These are phyloP conservation scores for Tubosaeta brunneosetosa DNA, from an alignment of 768 basidiomycete species.

Conservation along the genomic window DNA sequence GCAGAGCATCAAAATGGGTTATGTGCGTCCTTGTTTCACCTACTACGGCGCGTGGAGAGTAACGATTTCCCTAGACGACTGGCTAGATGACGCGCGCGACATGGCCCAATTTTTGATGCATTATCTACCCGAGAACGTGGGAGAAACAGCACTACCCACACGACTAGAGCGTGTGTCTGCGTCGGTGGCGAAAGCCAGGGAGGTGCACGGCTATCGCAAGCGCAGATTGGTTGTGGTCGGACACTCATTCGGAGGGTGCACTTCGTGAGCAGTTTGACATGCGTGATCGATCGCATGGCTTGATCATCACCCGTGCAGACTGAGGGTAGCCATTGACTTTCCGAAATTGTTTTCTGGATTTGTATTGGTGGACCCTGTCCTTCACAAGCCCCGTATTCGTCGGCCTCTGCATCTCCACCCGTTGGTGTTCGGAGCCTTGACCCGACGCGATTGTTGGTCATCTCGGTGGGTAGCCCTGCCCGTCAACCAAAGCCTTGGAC, in stretches of 20 bases:
- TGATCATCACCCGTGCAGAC: constrained; percentile 33
- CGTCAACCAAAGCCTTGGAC: neutral
- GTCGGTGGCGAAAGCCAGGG: constrained; percentile 39
- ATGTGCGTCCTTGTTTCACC: constrained; percentile 40
- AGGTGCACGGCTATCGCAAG: constrained; percentile 41
- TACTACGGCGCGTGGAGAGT: neutral
- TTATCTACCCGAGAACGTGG: constrained; percentile 51
- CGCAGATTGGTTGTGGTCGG: constrained; percentile 68
- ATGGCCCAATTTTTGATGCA: constrained; percentile 68
- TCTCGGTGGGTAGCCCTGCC: constrained; percentile 41
- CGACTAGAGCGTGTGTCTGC: constrained; percentile 48
- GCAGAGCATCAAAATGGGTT: constrained; percentile 47
- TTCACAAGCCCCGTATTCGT: constrained; percentile 26
- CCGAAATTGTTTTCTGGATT: constrained; percentile 69
- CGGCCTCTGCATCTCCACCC: neutral
- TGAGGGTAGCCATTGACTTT: constrained; percentile 58
- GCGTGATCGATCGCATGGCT: no score
- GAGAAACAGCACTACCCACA: constrained; percentile 40
- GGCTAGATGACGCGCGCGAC: constrained; percentile 75
- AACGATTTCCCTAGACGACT: constrained; percentile 50
- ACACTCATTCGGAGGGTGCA: constrained; percentile 82
- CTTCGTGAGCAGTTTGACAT: constrained; percentile 46
- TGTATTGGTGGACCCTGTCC: constrained; percentile 77
- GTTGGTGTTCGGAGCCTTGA: constrained; percentile 43
- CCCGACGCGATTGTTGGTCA: constrained; percentile 58